These are phyloP conservation scores for Theileria orientalis DNA, from an alignment of 169 alveolate genomes.

Conservation along the genomic window DNA sequence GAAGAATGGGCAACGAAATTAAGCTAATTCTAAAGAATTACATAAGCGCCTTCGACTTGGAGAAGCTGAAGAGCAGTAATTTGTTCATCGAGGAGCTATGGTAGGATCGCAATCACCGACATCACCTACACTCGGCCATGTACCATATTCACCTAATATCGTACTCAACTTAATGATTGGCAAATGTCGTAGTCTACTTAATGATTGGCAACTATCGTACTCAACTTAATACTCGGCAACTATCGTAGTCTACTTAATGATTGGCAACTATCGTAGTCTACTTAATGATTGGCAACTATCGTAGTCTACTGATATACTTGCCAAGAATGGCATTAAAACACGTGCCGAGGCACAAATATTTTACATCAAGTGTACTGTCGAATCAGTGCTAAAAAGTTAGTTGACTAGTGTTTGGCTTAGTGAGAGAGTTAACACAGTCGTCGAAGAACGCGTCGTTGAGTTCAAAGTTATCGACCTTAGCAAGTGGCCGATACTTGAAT, in stretches of 20 bases:
- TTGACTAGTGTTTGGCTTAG: not conserved
- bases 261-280: too few species aligned
- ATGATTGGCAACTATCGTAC: too few species aligned
- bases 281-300: too few species aligned
- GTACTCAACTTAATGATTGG: not conserved
- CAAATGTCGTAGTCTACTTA: not conserved
- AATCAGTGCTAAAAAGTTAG: too few species aligned
- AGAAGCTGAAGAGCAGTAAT: slow-evolving; percentile 40
- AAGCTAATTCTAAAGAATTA: slow-evolving; percentile 42
- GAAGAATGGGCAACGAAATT: slow-evolving; percentile 59
- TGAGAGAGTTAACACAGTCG: not conserved
- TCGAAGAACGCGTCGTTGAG: not conserved
- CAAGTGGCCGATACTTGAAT: not conserved
- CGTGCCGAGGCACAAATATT: too few species aligned
- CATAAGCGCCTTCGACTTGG: slow-evolving; percentile 8
- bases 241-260: too few species aligned
- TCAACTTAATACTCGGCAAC: not conserved
- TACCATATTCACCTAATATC: too few species aligned
- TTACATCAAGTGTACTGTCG: not conserved
- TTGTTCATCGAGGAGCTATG: slow-evolving; percentile 70
- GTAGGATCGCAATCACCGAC: too few species aligned
- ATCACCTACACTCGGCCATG: too few species aligned
- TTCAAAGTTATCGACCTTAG: not conserved
- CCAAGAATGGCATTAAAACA: too few species aligned
- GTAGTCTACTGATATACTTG: too few species aligned